Evolutionary conservation across 495 filamentous ascomycete genomes (phyloP).

Genomic region (Lophium mytilinum): DNA sequence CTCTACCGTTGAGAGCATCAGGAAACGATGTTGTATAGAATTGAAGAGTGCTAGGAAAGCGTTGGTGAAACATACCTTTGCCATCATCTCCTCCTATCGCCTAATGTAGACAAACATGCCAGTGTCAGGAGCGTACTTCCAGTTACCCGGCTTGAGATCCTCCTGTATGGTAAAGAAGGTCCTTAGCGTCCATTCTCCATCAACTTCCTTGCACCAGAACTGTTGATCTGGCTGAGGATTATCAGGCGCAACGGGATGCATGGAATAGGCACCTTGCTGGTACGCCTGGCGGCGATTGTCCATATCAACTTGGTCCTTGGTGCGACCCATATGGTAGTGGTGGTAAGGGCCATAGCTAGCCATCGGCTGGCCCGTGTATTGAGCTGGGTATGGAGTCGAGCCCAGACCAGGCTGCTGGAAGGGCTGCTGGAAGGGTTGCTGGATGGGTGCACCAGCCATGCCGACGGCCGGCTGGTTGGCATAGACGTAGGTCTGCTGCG

Average conservation of each 20-base stretch:
- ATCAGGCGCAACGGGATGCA: constrained; percentile 25
- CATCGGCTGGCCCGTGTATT: too few species aligned
- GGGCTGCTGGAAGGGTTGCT: too few species aligned
- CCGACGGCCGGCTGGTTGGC: too few species aligned
- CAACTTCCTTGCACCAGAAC: constrained; percentile 30
- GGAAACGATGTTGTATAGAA: too few species aligned
- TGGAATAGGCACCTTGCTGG: constrained; percentile 26
- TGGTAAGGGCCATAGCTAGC: background rate
- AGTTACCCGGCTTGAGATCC: constrained; percentile 28
- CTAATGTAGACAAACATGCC: constrained; percentile 26
- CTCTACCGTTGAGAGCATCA: too few species aligned
- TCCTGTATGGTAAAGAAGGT: constrained; percentile 24
- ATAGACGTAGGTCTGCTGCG: too few species aligned
- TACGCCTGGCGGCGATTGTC: constrained; percentile 31
- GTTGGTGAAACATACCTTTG: too few species aligned
- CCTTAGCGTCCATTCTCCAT: constrained; percentile 28
- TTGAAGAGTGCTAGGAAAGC: too few species aligned
- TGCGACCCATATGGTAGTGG: constrained; percentile 12
- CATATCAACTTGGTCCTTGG: constrained; percentile 27
- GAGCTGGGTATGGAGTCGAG: too few species aligned
- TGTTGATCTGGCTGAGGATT: constrained; percentile 28
- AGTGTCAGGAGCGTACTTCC: constrained; percentile 28
- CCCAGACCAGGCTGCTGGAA: too few species aligned
- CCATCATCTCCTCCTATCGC: background rate
- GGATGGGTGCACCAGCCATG: too few species aligned